Evolutionary conservation across 225 moss, liverwort and hornwort genomes (phyloP), one percentile per base, ranked within the genome.

Genomic region (Ulota crispa): DNA sequence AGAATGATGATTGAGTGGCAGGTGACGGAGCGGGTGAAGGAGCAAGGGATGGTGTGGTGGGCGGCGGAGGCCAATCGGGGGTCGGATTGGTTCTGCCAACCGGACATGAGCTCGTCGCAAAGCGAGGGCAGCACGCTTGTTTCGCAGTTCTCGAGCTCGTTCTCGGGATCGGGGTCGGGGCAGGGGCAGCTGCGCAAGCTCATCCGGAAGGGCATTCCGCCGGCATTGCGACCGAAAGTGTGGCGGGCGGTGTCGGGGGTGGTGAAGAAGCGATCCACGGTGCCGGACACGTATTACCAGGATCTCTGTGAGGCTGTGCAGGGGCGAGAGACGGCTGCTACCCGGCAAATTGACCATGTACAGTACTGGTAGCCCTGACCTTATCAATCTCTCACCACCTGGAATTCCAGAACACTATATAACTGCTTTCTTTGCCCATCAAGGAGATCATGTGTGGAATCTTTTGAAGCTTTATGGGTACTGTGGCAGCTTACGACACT

Each of bases 231-330:
- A 14, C 93, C 99, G 1, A 89, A 92, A 67, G 94, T 99, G 4
- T 99, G 99, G 99, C 91, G 87, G 9, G 96, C 96, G 16, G 96
- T 99, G 50, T 99, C 99, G 1, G 99, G 99, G n/a, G 90, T 93
- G 50, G 86, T 89, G 57, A 92, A 89, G 63, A 99, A 99, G 87
- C 91, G 93, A 62, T 92, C 96, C 0, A 99, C 92, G 16, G 99
- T 99, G 75, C 99, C 99, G 1, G 96, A 96, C 1, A 93, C 93
- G 26, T 99, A 99, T 39, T 99, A 99, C 47, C 91, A 93, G 82
- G 96, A 96, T 85, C 90, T 99, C 21, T 92, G 88, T 43, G 94
- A 93, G 32, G 99, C 96, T 43, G 96, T 99, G 76, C 83, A 87
- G 18, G 99, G 96, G 14, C 87, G 85, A 45, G 93, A 92, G 57